phyloP scores from a whole-genome alignment of 1,284 basidiomycete genomes.

The Ganoderma meredithae region DNA sequence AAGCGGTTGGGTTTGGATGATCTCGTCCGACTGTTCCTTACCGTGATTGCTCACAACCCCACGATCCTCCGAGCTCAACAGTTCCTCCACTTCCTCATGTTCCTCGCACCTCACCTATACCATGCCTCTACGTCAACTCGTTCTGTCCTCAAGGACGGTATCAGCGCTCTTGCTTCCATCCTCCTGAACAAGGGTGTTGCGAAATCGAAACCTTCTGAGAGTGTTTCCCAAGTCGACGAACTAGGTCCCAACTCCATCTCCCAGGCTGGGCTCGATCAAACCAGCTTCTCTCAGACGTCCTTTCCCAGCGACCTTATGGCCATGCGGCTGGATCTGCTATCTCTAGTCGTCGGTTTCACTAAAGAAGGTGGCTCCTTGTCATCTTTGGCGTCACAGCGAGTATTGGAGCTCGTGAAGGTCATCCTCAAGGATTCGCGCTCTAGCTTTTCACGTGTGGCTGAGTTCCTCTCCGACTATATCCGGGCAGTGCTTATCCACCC shows the following conservation, averaged over 20 bases:
- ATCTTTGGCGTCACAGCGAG: slow-evolving; percentile 53
- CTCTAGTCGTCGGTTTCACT: slow-evolving; percentile 63
- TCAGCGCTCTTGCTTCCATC: slow-evolving; percentile 71
- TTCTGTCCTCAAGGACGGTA: slow-evolving; percentile 68
- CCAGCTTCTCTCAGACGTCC: slow-evolving; percentile 50
- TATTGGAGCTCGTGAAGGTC: slow-evolving; percentile 65
- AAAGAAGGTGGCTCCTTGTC: slow-evolving; percentile 63
- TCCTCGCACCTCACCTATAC: slow-evolving; percentile 66
- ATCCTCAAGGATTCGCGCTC: slow-evolving; percentile 63
- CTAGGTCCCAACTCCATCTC: slow-evolving; percentile 24
- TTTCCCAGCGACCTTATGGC: slow-evolving; percentile 58
- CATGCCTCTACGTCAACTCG: slow-evolving; percentile 58
- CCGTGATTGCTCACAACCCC: slow-evolving; percentile 82
- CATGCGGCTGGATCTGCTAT: slow-evolving; percentile 74
- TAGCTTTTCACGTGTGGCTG: slow-evolving; percentile 50
- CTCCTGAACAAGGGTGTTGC: slow-evolving; percentile 52
- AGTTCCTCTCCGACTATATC: slow-evolving; percentile 60
- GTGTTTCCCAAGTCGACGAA: slow-evolving; percentile 32
- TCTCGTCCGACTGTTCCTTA: slow-evolving; percentile 77
- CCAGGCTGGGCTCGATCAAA: slow-evolving; percentile 40
- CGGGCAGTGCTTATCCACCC: slow-evolving; percentile 55
- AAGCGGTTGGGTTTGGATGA: slow-evolving; percentile 68
- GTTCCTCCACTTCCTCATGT: slow-evolving; percentile 70
- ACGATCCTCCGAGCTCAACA: slow-evolving; percentile 69
- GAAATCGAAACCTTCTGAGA: slow-evolving; percentile 56